Evolutionary conservation across 345 rosid genomes (phyloP).

Genomic region (Cardamine chenopodiifolia): DNA sequence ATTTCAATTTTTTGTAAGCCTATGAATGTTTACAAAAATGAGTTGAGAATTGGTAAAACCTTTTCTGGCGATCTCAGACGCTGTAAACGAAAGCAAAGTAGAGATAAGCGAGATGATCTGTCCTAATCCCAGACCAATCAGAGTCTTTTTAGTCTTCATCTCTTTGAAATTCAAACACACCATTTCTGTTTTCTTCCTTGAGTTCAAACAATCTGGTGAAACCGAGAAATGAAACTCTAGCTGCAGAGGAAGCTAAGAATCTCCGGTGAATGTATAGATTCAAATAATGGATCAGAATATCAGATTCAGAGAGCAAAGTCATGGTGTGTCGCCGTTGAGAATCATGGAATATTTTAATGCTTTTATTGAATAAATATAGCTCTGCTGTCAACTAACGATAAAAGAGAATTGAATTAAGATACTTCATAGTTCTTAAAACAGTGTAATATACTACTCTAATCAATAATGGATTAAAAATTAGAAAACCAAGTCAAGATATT

Average conservation of each 20-base stretch:
- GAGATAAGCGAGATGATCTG: constrained; percentile 70
- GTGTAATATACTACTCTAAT: background rate
- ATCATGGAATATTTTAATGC: background rate
- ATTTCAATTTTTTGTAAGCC: background rate
- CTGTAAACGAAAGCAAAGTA: constrained; percentile 55
- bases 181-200: constrained; percentile 30
- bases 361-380: background rate
- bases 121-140: constrained; percentile 73
- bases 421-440: too few relatives aligned
- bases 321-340: background rate
- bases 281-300: background rate
- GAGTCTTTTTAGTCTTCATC: constrained; percentile 56
- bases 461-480: background rate
- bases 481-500: background rate
- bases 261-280: background rate
- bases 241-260: constrained; percentile 2
- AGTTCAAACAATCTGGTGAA: background rate
- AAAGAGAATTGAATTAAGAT: background rate
- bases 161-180: constrained; percentile 41
- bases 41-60: constrained; percentile 41
- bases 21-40: background rate
- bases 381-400: background rate
- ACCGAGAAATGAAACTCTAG: background rate
- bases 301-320: background rate
- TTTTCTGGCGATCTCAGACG: constrained; percentile 68